Base-by-base conservation (phyloP, 148 eudicot genomes). In the Heliamphora exappendiculata region DNA sequence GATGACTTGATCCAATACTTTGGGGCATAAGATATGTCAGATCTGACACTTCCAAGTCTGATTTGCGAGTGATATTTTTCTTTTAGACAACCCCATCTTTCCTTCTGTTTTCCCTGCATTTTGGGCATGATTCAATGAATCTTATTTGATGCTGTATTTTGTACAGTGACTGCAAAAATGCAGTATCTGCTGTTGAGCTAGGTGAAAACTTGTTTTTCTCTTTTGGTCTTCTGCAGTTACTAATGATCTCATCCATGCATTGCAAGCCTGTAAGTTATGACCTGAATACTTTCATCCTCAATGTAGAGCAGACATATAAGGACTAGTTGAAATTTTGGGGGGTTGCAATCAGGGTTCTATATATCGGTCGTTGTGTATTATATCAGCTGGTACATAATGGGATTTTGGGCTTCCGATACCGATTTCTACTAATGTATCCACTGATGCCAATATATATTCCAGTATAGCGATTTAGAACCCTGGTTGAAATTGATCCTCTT, bases 1-100 rank as follows among this genome's bases (percentile, higher is more conserved):
- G 89, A 84, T 64, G 96, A 88, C 68, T 20, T 84, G 55, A 81
- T 91, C 75, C 81, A 84, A 45, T 89, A 84, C 80, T 79, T 79
- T 55, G 96, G 90, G 19, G 85, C 96, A n/a, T 20, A 89, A 91
- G 82, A 60, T n/a, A n/a, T 34, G 39, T 59, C n/a, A 34, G 65
- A 24, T n/a, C n/a, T n/a, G n/a, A n/a, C n/a, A n/a, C n/a, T n/a
- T n/a, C n/a, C n/a, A n/a, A n/a, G n/a, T n/a, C n/a, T n/a, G n/a
- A 53, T 75, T 68, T 76, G 86, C 78, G 63, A 76, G 81, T 84
- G n/a, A n/a, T 8, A 6, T 50, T 65, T 75, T 13, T 59, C 22
- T 7, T 44, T 13, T 16, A 64, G n/a, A n/a, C n/a, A 42, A 41
- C 37, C 17, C 5, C 26, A 28, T 6, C 17, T 14, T 53, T 54